Percentiles rank a stretch among this genome's conserved stretches.
These are phyloP conservation scores for Colletotrichum spinosum DNA, from an alignment of 2,329 filamentous ascomycete genomes.

Conservation along the genomic window DNA sequence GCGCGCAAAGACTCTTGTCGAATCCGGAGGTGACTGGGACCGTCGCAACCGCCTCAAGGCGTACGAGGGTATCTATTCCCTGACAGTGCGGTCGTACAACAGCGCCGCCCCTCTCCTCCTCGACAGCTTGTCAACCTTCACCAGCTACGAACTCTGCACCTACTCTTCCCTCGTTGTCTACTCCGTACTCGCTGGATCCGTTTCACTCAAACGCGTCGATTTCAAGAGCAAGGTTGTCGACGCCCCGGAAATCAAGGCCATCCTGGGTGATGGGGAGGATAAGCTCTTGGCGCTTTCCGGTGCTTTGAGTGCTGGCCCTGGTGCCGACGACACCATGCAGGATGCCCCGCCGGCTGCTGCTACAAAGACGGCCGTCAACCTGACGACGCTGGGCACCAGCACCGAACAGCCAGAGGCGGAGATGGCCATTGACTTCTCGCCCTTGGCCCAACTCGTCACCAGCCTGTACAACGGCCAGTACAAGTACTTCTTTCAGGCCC, in stretches of 20 bases:
- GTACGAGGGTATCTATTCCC: slow-evolving; percentile 93
- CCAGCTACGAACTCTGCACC: slow-evolving; percentile 97
- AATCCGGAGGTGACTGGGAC: slow-evolving; percentile 98
- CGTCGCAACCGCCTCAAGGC: slow-evolving; percentile 98
- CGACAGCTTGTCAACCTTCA: slow-evolving; percentile 97
- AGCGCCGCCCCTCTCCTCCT: slow-evolving; percentile 91
- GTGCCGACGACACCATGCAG: slow-evolving; percentile 82
- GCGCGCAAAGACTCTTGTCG: slow-evolving; percentile 88
- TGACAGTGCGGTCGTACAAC: slow-evolving; percentile 92
- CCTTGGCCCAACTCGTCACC: slow-evolving; percentile 87
- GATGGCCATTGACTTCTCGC: slow-evolving; percentile 86
- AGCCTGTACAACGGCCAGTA: slow-evolving; percentile 96
- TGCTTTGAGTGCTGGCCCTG: slow-evolving; percentile 82
- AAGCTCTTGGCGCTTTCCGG: slow-evolving; percentile 86
- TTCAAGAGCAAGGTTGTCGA: slow-evolving; percentile 99
- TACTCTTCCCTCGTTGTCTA: slow-evolving; percentile 97
- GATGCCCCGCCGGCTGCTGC: slow-evolving; percentile 62
- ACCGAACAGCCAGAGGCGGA: slow-evolving; percentile 82
- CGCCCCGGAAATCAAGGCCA: slow-evolving; percentile 97
- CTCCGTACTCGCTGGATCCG: slow-evolving; percentile 92
- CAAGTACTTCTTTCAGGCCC: slow-evolving; percentile 89
- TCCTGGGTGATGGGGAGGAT: slow-evolving; percentile 90
- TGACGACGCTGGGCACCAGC: slow-evolving; percentile 82
- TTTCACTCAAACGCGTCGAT: slow-evolving; percentile 95
- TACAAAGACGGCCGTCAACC: slow-evolving; percentile 77